Evolutionary conservation across 352 stramenopile genomes (phyloP), one percentile per base, ranked within the genome.

Genomic region (Detonula confervacea): DNA sequence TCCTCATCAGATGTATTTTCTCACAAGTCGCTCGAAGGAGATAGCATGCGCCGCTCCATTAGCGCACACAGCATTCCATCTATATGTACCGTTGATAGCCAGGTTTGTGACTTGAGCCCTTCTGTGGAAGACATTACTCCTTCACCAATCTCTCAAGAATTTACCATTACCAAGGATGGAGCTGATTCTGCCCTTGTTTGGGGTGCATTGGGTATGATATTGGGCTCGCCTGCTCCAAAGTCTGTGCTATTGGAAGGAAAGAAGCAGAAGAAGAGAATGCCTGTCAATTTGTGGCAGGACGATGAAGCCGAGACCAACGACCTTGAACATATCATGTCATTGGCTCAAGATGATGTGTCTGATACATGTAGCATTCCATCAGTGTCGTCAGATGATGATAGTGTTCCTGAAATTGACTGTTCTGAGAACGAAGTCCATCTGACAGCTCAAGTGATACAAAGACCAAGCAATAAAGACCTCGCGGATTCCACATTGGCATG

Each of bases 201-300:
- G 47, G 51, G 49, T 30, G 33, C 14, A 9, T 71, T 71, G 20
- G 27, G 9, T 20, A 33, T 33, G 18, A 16, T 71, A 7, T 33
- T 71, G 20, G 46, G 62, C 11, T 71, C 62, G 39, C 62, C 62
- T 39, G 62, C 62, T 35, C 61, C 61, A 60, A 70, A 30, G 16
- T 14, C 44, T 25, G 61, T 57, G 42, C 52, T 33, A 29, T 7
- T 16, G 4, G 24, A 2, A 7, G 47, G n/a, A 16, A 68, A 46
- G 27, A 55, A 70, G 33, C 24, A 60, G 22, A 46, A 29, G 46
- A 57, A 70, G 46, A 11, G 44, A 29, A 59, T n/a, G 27, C 46
- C 61, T 70, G 61, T 59, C 61, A 71, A 52, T 22, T 56, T 61
- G 29, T 73, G 63, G 49, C 30, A 73, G 30, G 30, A 64, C 56